Conservation (phyloP, 2,329 filamentous ascomycete species). For the Stemphylium lycopersici region DNA sequence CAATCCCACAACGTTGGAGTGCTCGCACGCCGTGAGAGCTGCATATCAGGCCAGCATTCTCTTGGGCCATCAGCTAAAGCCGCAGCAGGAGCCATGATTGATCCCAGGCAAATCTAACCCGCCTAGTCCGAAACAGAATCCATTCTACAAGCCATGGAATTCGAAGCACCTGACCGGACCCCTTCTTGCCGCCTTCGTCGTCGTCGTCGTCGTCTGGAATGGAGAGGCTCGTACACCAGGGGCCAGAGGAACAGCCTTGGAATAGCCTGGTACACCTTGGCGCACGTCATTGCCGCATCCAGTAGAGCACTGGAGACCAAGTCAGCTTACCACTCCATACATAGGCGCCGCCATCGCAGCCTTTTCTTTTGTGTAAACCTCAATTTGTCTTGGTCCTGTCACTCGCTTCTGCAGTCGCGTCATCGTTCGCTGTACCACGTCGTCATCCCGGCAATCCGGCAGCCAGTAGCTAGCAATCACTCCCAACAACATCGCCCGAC, state of each 20-base stretch:
- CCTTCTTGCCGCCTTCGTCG: not conserved
- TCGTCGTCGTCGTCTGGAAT: not conserved
- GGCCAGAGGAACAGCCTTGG: slow-evolving; percentile 15
- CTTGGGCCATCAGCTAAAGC: no score
- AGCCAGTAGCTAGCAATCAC: not conserved
- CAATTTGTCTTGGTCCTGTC: not conserved
- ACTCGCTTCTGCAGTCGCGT: not conserved
- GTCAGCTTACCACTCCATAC: not conserved
- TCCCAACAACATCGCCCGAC: not conserved
- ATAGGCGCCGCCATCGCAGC: not conserved
- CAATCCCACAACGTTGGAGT: no score
- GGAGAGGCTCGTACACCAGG: slow-evolving; percentile 2
- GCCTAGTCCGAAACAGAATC: no score
- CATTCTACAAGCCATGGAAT: no score
- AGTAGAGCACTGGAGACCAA: not conserved
- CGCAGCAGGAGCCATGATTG: no score
- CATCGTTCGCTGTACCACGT: slow-evolving; percentile 4
- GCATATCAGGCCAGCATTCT: no score
- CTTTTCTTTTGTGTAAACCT: not conserved
- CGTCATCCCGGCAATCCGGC: slow-evolving; percentile 2
- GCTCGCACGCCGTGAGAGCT: no score
- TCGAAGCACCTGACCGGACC: no score
- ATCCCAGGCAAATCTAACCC: no score
- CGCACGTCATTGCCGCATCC: slow-evolving; percentile 15
- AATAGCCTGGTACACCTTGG: slow-evolving; percentile 13